A percentile compares a stretch with the other conserved stretches of the same genome.
Conservation (phyloP, 495 filamentous ascomycete species). For the Penicillium odoratum region DNA sequence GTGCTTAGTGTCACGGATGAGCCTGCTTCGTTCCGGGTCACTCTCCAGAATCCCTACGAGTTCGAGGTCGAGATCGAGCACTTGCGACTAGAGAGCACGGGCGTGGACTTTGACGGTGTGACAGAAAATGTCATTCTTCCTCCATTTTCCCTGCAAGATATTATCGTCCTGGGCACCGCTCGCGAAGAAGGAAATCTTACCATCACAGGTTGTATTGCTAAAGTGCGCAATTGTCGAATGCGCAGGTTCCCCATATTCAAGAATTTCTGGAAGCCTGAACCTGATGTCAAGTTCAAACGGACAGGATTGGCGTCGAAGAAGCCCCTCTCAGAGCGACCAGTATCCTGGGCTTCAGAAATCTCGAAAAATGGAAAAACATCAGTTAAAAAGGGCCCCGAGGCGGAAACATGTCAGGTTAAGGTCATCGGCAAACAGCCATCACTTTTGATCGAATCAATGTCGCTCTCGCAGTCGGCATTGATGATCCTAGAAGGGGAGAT, state of each 20-base stretch:
- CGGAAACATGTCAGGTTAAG: constrained; percentile 50
- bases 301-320: constrained; percentile 66
- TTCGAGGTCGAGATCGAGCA: constrained; percentile 87
- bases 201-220: constrained; percentile 76
- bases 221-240: constrained; percentile 76
- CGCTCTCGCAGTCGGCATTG: constrained; percentile 79
- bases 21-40: constrained; percentile 70
- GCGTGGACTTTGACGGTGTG: constrained; percentile 65
- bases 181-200: constrained; percentile 63
- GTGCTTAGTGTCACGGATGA: constrained; percentile 75
- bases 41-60: constrained; percentile 90
- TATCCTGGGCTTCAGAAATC: constrained; percentile 53
- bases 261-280: constrained; percentile 70
- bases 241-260: constrained; percentile 81
- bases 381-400: constrained; percentile 38
- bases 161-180: constrained; percentile 70
- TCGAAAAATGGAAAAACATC: constrained; percentile 42
- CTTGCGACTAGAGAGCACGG: constrained; percentile 71
- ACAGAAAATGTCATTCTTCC: constrained; percentile 67
- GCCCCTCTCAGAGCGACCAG: constrained; percentile 51
- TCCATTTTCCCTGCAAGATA: constrained; percentile 75
- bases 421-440: constrained; percentile 79
- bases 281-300: constrained; percentile 70
- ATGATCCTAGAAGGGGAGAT: constrained; percentile 91
- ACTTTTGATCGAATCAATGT: constrained; percentile 70